Base-by-base conservation (phyloP, 768 basidiomycete genomes). In the Podaxis mareebaensis region DNA sequence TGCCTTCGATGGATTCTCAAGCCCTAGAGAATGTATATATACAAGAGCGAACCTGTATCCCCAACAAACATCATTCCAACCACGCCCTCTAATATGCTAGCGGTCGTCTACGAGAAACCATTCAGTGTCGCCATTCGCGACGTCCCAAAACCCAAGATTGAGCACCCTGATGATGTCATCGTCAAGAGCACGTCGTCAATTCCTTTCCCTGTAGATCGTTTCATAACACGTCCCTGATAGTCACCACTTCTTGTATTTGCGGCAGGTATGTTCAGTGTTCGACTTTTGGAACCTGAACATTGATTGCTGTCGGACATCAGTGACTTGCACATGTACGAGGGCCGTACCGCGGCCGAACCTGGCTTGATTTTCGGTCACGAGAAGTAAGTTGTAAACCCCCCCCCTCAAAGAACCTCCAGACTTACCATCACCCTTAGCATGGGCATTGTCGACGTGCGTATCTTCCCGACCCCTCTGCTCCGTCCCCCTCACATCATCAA, bases 301-400 rank as follows among this genome's bases (percentile, higher is more conserved):
- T 13, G 24, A 39, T 15, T 52, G 40, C 53, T 30, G 5, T 12
- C 36, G 42, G 20, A 4, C 8, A 39, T 0, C 63, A 83, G 82
- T 54, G 83, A 84, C 64, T 67, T 84, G 59, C 83, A 84, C 66
- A 83, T 84, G 83, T 84, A 84, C 66, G 82, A 84, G 71, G 83
- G 83, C 13, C 81, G 83, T 60, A 83, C 83, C 2, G 80, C 75
- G 11, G 83, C 83, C 1, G 64, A 82, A 65, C 59, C 80, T 33
- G 82, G 82, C 3, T 82, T 83, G 24, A 76, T 83, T 11, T 85
- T 85, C 59, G 83, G 83, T 10, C 83, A 83, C 67, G 83, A 85
- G 67, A 85, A 85, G 82, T 82, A 67, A 24, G 73, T 40, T n/a
- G 2, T 15, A 20, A 3, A 6, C 6, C 15, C 36, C 3, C 36